These are phyloP conservation scores for Psidium guajava DNA, from an alignment of 345 rosid species.

Conservation along the genomic window DNA sequence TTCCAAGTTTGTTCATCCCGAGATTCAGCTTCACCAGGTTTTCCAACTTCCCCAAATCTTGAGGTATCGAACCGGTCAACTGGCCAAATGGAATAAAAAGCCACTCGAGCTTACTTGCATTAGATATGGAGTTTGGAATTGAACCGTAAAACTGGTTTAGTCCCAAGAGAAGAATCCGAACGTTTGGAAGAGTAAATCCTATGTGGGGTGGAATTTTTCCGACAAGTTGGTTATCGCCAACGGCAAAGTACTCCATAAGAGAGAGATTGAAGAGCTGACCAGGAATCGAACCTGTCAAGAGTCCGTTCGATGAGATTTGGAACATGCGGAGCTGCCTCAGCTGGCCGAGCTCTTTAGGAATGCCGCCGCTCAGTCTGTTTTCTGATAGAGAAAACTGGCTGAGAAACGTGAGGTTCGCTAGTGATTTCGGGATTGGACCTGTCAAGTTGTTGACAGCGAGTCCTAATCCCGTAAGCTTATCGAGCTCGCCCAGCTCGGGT, in stretches of 20 bases:
- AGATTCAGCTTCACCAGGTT: slow-evolving; percentile 5
- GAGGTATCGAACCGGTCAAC: slow-evolving; percentile 14
- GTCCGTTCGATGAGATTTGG: slow-evolving; percentile 4
- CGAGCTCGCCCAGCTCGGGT: slow-evolving; percentile 5
- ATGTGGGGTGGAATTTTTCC: slow-evolving; percentile 9
- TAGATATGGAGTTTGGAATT: slow-evolving; percentile 15
- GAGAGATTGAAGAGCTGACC: slow-evolving; percentile 7
- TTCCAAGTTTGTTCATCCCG: slow-evolving; percentile 9
- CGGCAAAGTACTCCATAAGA: slow-evolving; percentile 1
- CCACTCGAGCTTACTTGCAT: slow-evolving; percentile 3
- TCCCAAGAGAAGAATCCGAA: neutral
- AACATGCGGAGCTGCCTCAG: slow-evolving; percentile 3
- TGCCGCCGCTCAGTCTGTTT: slow-evolving; percentile 10
- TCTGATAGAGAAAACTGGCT: neutral
- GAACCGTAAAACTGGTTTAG: slow-evolving; percentile 6
- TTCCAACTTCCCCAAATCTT: slow-evolving; percentile 11
- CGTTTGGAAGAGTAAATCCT: slow-evolving; percentile 11
- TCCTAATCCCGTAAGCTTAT: slow-evolving; percentile 3
- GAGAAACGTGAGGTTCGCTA: slow-evolving; percentile 7
- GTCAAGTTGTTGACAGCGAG: slow-evolving; percentile 4
- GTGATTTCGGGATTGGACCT: slow-evolving; percentile 13
- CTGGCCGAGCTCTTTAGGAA: slow-evolving; percentile 11
- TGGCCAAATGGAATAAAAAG: neutral
- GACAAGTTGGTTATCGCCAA: neutral
- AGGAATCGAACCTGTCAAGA: slow-evolving; percentile 17